These are phyloP conservation scores for Xerocomus nothofagi DNA, from an alignment of 1,284 basidiomycete species.

Conservation along the genomic window DNA sequence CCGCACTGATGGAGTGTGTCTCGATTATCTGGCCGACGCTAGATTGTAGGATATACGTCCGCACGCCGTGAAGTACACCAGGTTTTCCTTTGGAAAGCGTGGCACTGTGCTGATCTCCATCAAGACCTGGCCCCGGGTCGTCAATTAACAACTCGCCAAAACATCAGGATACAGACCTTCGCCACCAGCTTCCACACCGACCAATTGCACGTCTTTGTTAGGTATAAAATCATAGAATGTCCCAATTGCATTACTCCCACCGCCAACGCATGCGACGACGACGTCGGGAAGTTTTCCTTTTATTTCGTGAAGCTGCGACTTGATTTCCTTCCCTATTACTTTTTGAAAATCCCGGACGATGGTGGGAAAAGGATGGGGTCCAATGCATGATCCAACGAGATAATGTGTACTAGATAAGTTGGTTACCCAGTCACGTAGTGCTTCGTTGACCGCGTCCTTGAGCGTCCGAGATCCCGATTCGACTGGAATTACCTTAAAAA, in stretches of 20 bases:
- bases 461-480: conserved; percentile 91
- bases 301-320: conserved; percentile 75
- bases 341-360: conserved; percentile 98
- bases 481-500: conserved; percentile 84
- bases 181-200: conserved; percentile 96
- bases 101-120: conserved; percentile 88
- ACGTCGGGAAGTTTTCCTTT: conserved; percentile 90
- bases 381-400: conserved; percentile 95
- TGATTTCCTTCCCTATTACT: conserved; percentile 95
- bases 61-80: conserved; percentile 94
- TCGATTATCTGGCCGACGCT: conserved; percentile 91
- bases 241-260: conserved; percentile 97
- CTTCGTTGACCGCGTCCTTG: conserved; percentile 98
- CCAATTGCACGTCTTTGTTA: conserved; percentile 78
- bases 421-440: conserved; percentile 97
- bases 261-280: conserved; percentile 96
- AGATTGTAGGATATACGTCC: conserved; percentile 93
- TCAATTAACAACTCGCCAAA: conserved; percentile 6
- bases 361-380: conserved; percentile 98
- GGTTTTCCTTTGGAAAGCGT: conserved; percentile 88
- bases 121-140: conserved; percentile 55
- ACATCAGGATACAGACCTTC: conserved; percentile 59
- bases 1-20: conserved; percentile 97
- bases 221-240: conserved; percentile 94
- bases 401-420: conserved; percentile 94